Evolutionary conservation across 345 rosid species (phyloP).

Genomic region (Salix dunnii): DNA sequence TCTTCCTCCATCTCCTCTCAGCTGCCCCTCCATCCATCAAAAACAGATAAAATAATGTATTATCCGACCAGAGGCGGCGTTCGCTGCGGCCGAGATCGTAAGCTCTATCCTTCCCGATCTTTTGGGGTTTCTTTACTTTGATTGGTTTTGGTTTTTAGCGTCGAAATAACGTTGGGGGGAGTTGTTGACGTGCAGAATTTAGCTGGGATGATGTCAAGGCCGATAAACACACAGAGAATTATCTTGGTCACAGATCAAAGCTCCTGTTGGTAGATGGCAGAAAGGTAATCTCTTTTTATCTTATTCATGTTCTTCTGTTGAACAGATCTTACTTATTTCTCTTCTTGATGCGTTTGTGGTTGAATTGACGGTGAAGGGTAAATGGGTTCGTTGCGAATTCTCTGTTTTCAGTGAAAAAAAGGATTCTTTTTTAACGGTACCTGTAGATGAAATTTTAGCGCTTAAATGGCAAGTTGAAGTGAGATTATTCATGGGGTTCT

Average conservation of each 20-base stretch:
- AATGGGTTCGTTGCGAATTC: background rate
- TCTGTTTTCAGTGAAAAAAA: background rate
- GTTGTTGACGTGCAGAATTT: background rate
- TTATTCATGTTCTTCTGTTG: background rate
- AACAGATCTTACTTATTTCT: background rate
- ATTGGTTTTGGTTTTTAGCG: background rate
- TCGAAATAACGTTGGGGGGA: background rate
- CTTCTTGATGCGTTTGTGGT: background rate
- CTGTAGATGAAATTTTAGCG: background rate
- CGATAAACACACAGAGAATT: constrained; percentile 50
- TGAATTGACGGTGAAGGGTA: background rate
- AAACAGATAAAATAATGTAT: constrained; percentile 50
- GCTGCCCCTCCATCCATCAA: background rate
- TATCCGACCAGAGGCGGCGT: constrained; percentile 99
- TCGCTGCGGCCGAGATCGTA: constrained; percentile 99
- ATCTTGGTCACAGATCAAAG: constrained; percentile 91
- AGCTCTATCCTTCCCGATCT: constrained; percentile 16
- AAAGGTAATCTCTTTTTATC: constrained; percentile 48
- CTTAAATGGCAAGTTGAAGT: background rate
- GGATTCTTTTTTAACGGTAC: background rate
- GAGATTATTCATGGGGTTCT: background rate
- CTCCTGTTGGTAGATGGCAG: constrained; percentile 98
- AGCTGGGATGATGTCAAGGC: constrained; percentile 1
- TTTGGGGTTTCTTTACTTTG: background rate
- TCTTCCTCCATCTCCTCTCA: background rate